These are phyloP conservation scores for Fusarium piperis DNA, from an alignment of 2,329 filamentous ascomycete species.

Conservation along the genomic window DNA sequence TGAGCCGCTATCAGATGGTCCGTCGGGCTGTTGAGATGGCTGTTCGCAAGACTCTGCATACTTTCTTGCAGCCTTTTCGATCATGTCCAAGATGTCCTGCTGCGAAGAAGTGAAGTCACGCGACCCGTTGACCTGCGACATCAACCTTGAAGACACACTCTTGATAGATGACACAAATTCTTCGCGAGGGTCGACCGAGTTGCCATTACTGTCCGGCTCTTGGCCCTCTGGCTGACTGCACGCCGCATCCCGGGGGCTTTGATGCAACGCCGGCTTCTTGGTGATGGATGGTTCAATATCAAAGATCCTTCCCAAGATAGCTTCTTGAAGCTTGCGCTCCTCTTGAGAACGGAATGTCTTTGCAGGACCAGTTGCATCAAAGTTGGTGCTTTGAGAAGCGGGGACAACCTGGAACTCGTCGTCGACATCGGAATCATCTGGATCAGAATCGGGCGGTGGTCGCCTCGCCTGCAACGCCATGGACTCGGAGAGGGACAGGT, in stretches of 20 bases:
- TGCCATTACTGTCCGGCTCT: conserved; percentile 31
- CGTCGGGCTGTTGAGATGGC: conserved; percentile 23
- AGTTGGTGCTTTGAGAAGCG: conserved; percentile 41
- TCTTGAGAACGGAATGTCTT: conserved; percentile 61
- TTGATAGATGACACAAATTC: conserved; percentile 49
- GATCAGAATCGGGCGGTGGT: conserved; percentile 51
- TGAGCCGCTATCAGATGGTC: conserved; percentile 10
- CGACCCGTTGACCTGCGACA: conserved; percentile 53
- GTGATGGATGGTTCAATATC: conserved; percentile 56
- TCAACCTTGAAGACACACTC: conserved; percentile 54
- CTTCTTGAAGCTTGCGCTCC: conserved; percentile 65
- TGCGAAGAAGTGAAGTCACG: conserved; percentile 48
- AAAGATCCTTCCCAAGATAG: conserved; percentile 62
- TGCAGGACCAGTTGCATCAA: conserved; percentile 54
- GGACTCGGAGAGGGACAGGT: conserved; percentile 66
- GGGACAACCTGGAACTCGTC: conserved; percentile 63
- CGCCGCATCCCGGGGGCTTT: conserved; percentile 31
- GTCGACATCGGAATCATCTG: conserved; percentile 63
- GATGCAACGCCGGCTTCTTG: conserved; percentile 48
- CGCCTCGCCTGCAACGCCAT: conserved; percentile 56
- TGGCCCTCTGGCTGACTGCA: conserved; percentile 25
- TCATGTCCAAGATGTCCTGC: conserved; percentile 59
- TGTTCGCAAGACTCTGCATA: conserved; percentile 57
- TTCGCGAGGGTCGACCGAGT: conserved; percentile 40
- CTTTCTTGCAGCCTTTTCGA: conserved; percentile 61